Evolutionary conservation across 345 rosid genomes (phyloP).

Genomic region (Ceriops tagal): DNA sequence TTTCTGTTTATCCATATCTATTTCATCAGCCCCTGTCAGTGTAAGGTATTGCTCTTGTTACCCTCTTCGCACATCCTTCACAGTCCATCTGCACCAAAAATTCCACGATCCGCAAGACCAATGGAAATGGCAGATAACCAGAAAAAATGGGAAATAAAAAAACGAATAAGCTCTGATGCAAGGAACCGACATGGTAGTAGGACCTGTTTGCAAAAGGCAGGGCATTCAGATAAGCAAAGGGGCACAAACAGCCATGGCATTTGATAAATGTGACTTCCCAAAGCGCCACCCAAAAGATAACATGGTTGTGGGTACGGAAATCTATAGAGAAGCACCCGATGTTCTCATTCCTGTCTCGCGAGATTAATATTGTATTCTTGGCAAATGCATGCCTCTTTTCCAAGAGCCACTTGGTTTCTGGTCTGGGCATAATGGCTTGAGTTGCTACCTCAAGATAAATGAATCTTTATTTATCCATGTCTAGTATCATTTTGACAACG

Average conservation of each 20-base stretch:
- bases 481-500: no score
- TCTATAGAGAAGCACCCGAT: not conserved
- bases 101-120: conserved; percentile 52
- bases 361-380: no score
- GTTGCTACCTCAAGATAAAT: no score
- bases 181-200: not conserved
- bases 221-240: not conserved
- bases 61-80: no score
- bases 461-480: no score
- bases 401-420: no score
- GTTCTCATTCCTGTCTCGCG: not conserved
- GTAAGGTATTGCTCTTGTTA: no score
- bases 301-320: not conserved
- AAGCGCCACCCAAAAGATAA: conserved; percentile 56
- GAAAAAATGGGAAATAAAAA: not conserved
- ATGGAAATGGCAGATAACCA: not conserved
- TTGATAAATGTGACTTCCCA: conserved; percentile 42
- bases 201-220: not conserved
- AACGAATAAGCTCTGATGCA: no score
- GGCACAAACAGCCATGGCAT: conserved; percentile 60
- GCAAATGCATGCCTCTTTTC: no score
- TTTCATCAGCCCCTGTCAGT: conserved; percentile 71
- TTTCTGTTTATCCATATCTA: conserved; percentile 72
- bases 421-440: no score
- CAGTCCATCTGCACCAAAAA: conserved; percentile 55